Evolutionary conservation across 768 basidiomycete genomes (phyloP).

Genomic region (Lentinula raphanica): DNA sequence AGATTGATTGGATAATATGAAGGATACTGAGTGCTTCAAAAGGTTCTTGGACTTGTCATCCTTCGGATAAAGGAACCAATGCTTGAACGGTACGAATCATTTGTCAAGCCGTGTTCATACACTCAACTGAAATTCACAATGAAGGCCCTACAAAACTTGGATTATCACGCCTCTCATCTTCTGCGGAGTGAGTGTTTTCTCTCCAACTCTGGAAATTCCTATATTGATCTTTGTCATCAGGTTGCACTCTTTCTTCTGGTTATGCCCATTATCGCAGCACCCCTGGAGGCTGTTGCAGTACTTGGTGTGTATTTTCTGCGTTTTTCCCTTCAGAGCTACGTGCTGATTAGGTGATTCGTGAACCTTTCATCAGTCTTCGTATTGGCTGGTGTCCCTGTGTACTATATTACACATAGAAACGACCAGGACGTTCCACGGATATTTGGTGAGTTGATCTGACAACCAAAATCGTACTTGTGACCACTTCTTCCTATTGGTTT

Average conservation of each 20-base stretch:
- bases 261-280: conserved; percentile 94
- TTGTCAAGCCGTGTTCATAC: neutral
- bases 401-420: conserved; percentile 66
- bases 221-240: conserved; percentile 28
- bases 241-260: conserved; percentile 86
- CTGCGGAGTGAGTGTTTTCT: conserved; percentile 60
- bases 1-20: neutral
- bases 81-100: conserved; percentile 58
- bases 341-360: neutral
- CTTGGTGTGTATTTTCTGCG: conserved; percentile 49
- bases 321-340: neutral
- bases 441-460: conserved; percentile 32
- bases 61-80: conserved; percentile 87
- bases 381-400: conserved; percentile 73
- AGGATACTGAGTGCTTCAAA: neutral
- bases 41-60: conserved; percentile 87
- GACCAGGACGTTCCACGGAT: conserved; percentile 35
- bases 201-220: neutral
- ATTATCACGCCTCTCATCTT: conserved; percentile 87
- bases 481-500: neutral
- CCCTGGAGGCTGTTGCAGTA: conserved; percentile 80
- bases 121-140: neutral
- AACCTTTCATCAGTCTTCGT: conserved; percentile 56
- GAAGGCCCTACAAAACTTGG: conserved; percentile 88
- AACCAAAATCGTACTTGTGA: neutral